Evolutionary conservation across 75 land plant species (phyloP).

Genomic region (Azolla pinnata): DNA sequence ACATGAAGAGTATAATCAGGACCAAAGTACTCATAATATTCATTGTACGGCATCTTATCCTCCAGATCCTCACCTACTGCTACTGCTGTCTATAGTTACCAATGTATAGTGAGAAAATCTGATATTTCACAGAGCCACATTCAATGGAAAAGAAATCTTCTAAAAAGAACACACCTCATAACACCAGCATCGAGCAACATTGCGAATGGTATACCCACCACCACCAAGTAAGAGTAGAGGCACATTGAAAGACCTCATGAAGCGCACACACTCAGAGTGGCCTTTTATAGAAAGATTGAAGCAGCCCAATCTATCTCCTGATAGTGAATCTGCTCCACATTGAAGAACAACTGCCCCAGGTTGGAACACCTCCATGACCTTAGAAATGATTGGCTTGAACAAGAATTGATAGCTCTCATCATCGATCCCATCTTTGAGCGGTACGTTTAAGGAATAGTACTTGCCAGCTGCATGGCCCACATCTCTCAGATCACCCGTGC

Average conservation of each 20-base stretch:
- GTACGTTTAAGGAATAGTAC: constrained; percentile 33
- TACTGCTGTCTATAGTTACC: constrained; percentile 44
- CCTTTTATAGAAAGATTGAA: constrained; percentile 55
- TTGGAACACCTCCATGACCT: constrained; percentile 38
- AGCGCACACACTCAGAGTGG: constrained; percentile 48
- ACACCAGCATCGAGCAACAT: constrained; percentile 83
- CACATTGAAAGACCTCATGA: constrained; percentile 53
- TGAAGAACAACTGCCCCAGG: constrained; percentile 33
- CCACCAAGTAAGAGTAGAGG: constrained; percentile 66
- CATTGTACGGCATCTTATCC: constrained; percentile 57
- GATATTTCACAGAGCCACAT: no score
- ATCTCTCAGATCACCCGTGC: constrained; percentile 31
- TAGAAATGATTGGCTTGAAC: constrained; percentile 25
- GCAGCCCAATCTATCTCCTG: constrained; percentile 43
- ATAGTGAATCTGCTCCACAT: constrained; percentile 37
- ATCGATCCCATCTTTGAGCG: constrained; percentile 35
- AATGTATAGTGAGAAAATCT: no score
- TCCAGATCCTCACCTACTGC: constrained; percentile 56
- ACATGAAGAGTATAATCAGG: constrained; percentile 61
- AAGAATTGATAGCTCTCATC: constrained; percentile 29
- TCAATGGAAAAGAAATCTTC: no score
- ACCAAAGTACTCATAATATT: constrained; percentile 62
- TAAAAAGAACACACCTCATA: constrained; percentile 47
- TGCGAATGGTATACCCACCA: constrained; percentile 71
- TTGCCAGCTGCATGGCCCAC: constrained; percentile 28